Percentiles rank a stretch among this genome's conserved stretches.
phyloP scores from a whole-genome alignment of 2,329 filamentous ascomycete genomes.

The Chalaropsis ovoidea region DNA sequence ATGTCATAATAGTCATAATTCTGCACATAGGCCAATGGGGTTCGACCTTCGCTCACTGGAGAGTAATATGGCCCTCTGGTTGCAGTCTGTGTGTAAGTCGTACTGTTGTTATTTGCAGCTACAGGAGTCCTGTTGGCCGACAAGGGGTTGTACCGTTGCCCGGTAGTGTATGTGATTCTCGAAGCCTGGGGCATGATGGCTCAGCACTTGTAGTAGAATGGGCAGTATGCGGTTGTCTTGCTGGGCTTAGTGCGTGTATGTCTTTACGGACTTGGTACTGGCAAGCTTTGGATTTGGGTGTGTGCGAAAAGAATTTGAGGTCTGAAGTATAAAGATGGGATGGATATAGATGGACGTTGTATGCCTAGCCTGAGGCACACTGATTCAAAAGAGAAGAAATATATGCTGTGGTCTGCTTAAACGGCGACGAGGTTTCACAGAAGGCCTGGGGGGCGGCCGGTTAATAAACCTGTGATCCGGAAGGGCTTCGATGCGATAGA shows the following conservation, averaged over 20 bases:
- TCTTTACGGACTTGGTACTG: background rate
- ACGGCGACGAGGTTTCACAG: too few relatives aligned
- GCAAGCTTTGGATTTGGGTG: too few relatives aligned
- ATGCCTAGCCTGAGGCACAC: too few relatives aligned
- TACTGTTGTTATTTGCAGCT: conserved; percentile 6
- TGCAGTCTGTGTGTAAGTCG: conserved; percentile 20
- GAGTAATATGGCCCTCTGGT: conserved; percentile 24
- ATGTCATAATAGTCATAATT: conserved; percentile 24
- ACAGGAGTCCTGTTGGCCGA: background rate
- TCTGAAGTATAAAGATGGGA: too few relatives aligned
- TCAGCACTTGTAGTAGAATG: conserved; percentile 25
- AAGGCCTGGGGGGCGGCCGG: background rate
- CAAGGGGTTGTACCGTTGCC: conserved; percentile 9
- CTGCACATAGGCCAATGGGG: conserved; percentile 16
- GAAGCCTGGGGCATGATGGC: conserved; percentile 20
- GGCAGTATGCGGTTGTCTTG: conserved; percentile 8
- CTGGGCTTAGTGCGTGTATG: background rate
- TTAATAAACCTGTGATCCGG: conserved; percentile 6
- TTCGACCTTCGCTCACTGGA: conserved; percentile 23
- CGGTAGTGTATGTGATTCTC: background rate
- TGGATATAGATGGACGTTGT: too few relatives aligned
- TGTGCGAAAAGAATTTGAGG: too few relatives aligned
- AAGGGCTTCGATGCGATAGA: background rate
- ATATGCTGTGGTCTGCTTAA: background rate
- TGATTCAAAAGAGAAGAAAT: background rate